Conservation (phyloP, 73 alveolate species). For the Uronychia setigera region DNA sequence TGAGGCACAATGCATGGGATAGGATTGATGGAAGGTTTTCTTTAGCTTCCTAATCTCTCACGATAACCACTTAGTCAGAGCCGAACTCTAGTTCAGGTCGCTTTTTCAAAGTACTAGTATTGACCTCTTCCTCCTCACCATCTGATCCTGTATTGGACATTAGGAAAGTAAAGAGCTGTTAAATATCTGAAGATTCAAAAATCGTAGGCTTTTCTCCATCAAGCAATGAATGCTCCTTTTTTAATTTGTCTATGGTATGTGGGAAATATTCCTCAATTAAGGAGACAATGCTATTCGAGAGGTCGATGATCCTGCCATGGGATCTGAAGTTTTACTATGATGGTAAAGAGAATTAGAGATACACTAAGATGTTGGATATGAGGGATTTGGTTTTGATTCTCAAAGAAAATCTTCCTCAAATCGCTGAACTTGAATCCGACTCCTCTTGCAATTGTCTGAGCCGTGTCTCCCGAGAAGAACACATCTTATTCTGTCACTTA, state of each 20-base stretch:
- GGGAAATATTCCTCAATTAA: conserved; percentile 84
- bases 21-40: conserved; percentile 65
- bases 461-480: conserved; percentile 93
- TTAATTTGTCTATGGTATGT: conserved; percentile 74
- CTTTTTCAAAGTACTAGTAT: not conserved
- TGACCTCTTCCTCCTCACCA: too few relatives aligned
- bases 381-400: not conserved
- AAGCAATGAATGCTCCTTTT: conserved; percentile 68
- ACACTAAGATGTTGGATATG: not conserved
- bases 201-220: conserved; percentile 83
- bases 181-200: not conserved
- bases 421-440: conserved; percentile 89
- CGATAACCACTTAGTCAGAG: conserved; percentile 82
- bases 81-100: conserved; percentile 63
- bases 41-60: conserved; percentile 80
- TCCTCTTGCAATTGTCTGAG: conserved; percentile 93
- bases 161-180: not conserved
- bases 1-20: conserved; percentile 78
- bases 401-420: conserved; percentile 57
- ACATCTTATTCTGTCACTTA: conserved; percentile 68
- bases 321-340: conserved; percentile 74
- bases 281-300: conserved; percentile 82
- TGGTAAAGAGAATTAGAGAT: not conserved
- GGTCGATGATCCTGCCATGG: conserved; percentile 76
- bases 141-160: too few relatives aligned